Evolutionary conservation across 2,329 filamentous ascomycete genomes (phyloP), one percentile per base, ranked within the genome.

Genomic region (Polytolypa hystricis): DNA sequence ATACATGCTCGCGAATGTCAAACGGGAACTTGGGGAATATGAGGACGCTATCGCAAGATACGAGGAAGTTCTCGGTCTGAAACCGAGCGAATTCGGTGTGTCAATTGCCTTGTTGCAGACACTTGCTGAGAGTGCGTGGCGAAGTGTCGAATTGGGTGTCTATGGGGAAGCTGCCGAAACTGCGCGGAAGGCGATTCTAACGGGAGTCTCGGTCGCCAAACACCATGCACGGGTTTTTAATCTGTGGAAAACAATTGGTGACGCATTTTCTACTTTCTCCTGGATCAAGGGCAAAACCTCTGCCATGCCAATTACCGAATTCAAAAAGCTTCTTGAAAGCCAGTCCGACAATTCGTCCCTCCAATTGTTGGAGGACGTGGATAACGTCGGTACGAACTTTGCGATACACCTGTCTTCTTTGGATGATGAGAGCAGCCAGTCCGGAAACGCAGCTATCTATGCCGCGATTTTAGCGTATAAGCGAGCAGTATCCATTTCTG

Each of bases 1-100:
- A 53, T 95, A 95, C 58, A 93, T 98, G 80, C 74, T 96, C 42
- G 87, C 85, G 27, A 96, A 98, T 51, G 84, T 98, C 37, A 85
- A 86, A 57, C 77, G 87, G 37, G 89, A 96, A 54, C 70, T 96
- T 32, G 86, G 85, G n/a, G 80, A 93, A 28, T 93, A 81, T 49
- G 82, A 94, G 41, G 78, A 83, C 37, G 84, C 91, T 0, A 82
- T 93, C 40, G 57, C 65, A 17, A 74, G 85, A 4, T 94, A 96
- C 51, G 72, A 76, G 47, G 65, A 72, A 8, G 85, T 96, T 5
- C 69, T 93, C 32, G 61, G 67, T 15, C 67, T 70, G 8, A 77
- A 79, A 12, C 74, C 79, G 0, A 65, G 69, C 14, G 91, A 98
- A 54, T 82, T 89, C 50, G 91, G 91, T 1, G 85, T 96, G 2